Conservation (phyloP, 192 early-diverging fungal genomes). For the Gonapodya prolifera region DNA sequence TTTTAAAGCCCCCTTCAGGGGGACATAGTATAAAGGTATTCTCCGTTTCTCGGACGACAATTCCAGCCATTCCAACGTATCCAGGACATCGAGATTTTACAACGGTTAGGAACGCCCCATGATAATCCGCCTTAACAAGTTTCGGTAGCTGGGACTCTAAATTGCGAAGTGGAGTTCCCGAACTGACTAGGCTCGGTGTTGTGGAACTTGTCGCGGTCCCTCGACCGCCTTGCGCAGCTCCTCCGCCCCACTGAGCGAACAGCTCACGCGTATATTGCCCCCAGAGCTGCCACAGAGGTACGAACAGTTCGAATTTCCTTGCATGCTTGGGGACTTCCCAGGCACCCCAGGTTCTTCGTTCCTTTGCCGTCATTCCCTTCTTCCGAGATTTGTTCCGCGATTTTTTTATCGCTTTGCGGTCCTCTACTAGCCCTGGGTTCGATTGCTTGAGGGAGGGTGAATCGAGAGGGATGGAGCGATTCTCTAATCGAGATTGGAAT, state of each 20-base stretch:
- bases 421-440: not conserved
- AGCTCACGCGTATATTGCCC: slow-evolving; percentile 57
- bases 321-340: not conserved
- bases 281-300: slow-evolving; percentile 68
- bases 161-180: not conserved
- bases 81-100: slow-evolving; percentile 61
- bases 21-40: slow-evolving; percentile 69
- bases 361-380: not conserved
- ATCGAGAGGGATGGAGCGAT: not conserved
- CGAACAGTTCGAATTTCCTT: slow-evolving; percentile 30
- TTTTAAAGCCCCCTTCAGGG: slow-evolving; percentile 44
- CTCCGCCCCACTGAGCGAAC: slow-evolving; percentile 9
- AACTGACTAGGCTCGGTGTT: not conserved
- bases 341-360: not conserved
- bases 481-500: not conserved
- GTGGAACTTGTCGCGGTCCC: no score
- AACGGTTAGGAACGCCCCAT: slow-evolving; percentile 71
- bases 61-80: slow-evolving; percentile 63
- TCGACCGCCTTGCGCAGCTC: not conserved
- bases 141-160: slow-evolving; percentile 26
- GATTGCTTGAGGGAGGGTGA: not conserved
- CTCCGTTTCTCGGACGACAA: slow-evolving; percentile 80
- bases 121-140: slow-evolving; percentile 68
- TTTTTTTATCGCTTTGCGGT: not conserved
- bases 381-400: not conserved